These are phyloP conservation scores for Rosa multiflora DNA, from an alignment of 306 rosid genomes.

Conservation along the genomic window DNA sequence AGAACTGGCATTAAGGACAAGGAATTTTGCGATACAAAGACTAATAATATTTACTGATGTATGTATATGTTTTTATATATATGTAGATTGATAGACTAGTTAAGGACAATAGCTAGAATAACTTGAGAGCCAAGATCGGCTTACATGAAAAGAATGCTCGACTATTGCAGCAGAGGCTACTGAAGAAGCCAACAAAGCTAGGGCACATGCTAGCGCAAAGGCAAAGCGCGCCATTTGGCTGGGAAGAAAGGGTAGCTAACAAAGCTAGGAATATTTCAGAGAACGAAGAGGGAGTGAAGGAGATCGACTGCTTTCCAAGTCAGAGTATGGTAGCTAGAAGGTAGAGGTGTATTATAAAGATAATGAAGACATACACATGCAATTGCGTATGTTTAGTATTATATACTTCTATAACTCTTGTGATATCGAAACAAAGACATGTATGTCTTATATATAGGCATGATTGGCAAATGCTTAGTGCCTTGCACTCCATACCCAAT, in stretches of 20 bases:
- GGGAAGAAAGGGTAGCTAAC: background rate
- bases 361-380: background rate
- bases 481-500: background rate
- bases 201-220: slow-evolving; percentile 27
- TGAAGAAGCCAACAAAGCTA: slow-evolving; percentile 40
- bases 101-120: background rate
- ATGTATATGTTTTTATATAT: no score
- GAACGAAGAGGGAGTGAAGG: background rate
- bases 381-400: no score
- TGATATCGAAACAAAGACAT: background rate
- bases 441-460: background rate
- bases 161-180: slow-evolving; percentile 44
- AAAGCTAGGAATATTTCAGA: background rate
- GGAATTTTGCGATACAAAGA: background rate
- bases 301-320: background rate
- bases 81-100: background rate
- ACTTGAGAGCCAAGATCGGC: background rate
- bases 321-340: background rate
- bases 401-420: background rate
- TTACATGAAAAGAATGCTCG: slow-evolving; percentile 50
- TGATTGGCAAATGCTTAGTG: background rate
- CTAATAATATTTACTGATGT: no score
- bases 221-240: slow-evolving; percentile 28
- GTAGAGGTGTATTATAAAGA: background rate
- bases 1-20: background rate